phyloP scores from a whole-genome alignment of 257 asterid species.

The Solanum chiquidenum region DNA sequence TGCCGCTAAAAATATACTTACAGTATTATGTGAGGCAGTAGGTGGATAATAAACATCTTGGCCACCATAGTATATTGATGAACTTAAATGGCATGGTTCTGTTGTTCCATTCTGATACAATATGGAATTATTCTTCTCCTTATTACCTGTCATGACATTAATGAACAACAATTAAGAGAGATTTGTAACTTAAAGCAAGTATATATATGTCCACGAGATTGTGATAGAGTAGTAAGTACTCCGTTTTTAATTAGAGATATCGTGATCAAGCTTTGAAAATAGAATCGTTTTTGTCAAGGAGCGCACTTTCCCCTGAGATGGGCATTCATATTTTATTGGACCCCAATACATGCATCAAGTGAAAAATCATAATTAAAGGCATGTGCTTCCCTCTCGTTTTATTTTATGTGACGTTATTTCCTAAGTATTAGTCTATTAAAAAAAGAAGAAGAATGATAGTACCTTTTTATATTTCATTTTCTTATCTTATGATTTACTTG shows the following conservation, averaged over 20 bases:
- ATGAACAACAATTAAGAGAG: neutral
- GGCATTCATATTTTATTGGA: neutral
- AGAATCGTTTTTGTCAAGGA: neutral
- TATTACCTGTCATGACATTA: conserved; percentile 19
- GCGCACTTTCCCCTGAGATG: neutral
- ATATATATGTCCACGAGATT: neutral
- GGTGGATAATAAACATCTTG: conserved; percentile 59
- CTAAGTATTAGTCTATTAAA: neutral
- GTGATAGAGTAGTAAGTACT: neutral
- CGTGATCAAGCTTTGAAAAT: neutral
- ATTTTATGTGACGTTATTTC: neutral
- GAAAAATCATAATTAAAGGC: neutral
- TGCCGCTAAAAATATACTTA: conserved; percentile 7
- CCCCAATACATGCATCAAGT: neutral
- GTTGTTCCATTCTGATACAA: conserved; percentile 21
- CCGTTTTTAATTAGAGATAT: fast-evolving
- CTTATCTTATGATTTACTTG: neutral
- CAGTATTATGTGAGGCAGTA: conserved; percentile 26
- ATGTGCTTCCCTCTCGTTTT: neutral
- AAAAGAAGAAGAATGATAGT: neutral
- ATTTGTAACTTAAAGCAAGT: neutral
- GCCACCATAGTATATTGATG: conserved; percentile 78
- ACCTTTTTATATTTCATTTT: neutral
- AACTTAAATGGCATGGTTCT: conserved; percentile 63
- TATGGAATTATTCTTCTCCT: conserved; percentile 16